Evolutionary conservation across 805 yeast species (phyloP), one percentile per base, ranked within the genome.

Genomic region (Cyberlindnera americana): DNA sequence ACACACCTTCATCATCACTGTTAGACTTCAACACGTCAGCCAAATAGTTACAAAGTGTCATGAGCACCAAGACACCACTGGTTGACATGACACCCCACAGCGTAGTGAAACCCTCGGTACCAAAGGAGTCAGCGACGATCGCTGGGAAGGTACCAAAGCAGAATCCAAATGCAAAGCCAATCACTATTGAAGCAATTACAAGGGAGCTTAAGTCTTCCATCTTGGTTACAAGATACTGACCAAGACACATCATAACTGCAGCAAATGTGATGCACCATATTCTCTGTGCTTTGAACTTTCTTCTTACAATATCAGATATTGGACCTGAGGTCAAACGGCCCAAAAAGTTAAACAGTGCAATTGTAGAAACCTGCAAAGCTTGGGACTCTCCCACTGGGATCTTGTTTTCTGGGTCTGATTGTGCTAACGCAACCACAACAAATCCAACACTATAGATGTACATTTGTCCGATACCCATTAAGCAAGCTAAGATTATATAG

Each of bases 71-170:
- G 16, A 82, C 61, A 1, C 88, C 87, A 7, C 90, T 90, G 0
- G 88, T 78, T 18, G 89, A 81, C 13, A 78, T 61, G 29, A 83
- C 61, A 0, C 91, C 88, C 91, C 93, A 84, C 1, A 81, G 70
- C 0, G 90, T 81, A 17, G 88, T 78, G 56, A 82, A 84, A 0
- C 78, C 72, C 6, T 62, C 67, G 0, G 85, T 72, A 2, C 90
- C 90, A 62, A 82, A 83, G 12, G 69, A 64, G 47, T 84, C 95
- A 0, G 89, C 89, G 21, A 83, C 69, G 3, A 82, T 70, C 1
- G 90, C 83, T 3, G 95, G 95, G 56, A 79, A 80, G 0, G 82
- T 75, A 0, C 91, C 91, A 62, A 80, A 83, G 4, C 77, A 60
- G 19, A 83, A 66, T 0, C 95, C 95, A 61, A 81, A 84, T 16